Percentiles rank a stretch among this genome's conserved stretches.
Evolutionary conservation across 495 filamentous ascomycete species (phyloP).

Genomic region (Trichocladium uniseriatum): DNA sequence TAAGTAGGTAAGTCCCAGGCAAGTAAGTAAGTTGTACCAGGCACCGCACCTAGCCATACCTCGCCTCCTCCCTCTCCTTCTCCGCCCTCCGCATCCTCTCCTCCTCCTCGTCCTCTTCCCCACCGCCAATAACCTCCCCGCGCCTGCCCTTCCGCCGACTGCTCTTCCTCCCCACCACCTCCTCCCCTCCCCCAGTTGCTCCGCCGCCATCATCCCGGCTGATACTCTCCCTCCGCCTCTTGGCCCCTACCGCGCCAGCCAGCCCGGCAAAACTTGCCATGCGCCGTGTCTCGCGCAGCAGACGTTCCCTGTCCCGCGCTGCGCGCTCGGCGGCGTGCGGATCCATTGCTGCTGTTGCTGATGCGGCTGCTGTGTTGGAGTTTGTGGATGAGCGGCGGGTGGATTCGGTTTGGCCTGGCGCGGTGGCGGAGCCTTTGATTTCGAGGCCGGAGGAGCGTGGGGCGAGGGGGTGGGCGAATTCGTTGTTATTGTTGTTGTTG

Average conservation of each 20-base stretch:
- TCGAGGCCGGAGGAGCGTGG: constrained; percentile 30
- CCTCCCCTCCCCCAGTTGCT: constrained; percentile 3
- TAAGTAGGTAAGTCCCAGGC: too few species aligned
- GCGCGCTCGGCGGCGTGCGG: constrained; percentile 70
- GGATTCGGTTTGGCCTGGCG: too few species aligned
- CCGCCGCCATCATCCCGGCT: constrained; percentile 1
- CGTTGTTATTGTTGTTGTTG: background rate
- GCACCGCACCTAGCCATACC: constrained; percentile 33
- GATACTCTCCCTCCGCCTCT: constrained; percentile 14
- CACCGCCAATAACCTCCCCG: constrained; percentile 33
- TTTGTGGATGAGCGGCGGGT: constrained; percentile 34
- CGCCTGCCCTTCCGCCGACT: constrained; percentile 31
- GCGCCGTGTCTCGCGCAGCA: constrained; percentile 69
- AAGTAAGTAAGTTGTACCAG: too few species aligned
- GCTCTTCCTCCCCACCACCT: constrained; percentile 30
- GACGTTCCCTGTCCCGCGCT: constrained; percentile 62
- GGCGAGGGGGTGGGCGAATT: constrained; percentile 24
- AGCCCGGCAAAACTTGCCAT: constrained; percentile 47
- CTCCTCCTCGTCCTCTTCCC: constrained; percentile 27
- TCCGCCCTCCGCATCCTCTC: constrained; percentile 47
- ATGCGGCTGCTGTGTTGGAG: constrained; percentile 16
- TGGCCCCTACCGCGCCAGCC: constrained; percentile 28
- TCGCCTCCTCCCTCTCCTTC: constrained; percentile 35
- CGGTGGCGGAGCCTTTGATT: constrained; percentile 26
- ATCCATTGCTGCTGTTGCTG: constrained; percentile 40